These are phyloP conservation scores for Castanea crenata DNA, from an alignment of 306 rosid species.

Conservation along the genomic window DNA sequence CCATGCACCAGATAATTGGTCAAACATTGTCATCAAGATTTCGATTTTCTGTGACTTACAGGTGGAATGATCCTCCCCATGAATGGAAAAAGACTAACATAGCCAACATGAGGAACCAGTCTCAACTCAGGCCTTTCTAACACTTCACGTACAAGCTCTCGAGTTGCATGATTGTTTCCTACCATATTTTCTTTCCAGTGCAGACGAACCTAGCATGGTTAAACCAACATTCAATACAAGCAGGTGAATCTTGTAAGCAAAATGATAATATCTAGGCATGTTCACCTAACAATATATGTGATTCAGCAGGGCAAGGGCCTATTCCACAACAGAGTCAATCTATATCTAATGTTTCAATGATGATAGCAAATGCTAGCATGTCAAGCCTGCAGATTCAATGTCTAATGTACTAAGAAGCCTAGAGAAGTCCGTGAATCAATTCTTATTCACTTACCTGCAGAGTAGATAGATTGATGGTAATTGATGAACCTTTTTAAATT, in stretches of 20 bases:
- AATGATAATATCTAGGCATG: neutral
- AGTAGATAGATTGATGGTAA: neutral
- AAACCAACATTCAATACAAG: conserved; percentile 2
- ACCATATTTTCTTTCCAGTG: conserved; percentile 60
- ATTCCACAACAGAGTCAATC: neutral
- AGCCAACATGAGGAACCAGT: conserved; percentile 88
- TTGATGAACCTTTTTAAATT: neutral
- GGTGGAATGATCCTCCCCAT: conserved; percentile 82
- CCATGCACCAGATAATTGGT: neutral
- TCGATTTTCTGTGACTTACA: conserved; percentile 45
- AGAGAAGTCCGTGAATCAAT: neutral
- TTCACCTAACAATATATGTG: neutral
- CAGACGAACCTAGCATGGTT: conserved; percentile 63
- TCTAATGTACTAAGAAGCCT: neutral
- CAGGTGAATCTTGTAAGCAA: conserved; percentile 7
- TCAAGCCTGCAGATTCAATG: neutral
- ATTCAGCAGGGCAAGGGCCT: neutral
- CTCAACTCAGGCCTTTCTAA: conserved; percentile 58
- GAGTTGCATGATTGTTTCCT: conserved; percentile 44
- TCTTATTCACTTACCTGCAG: neutral
- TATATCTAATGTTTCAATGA: neutral
- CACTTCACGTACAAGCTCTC: conserved; percentile 70
- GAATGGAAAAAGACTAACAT: conserved; percentile 84
- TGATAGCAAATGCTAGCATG: conserved; percentile 2
- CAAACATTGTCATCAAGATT: conserved; percentile 9